Evolutionary conservation across 768 basidiomycete genomes (phyloP), one percentile per base, ranked within the genome.

Genomic region (Boletus sp.): DNA sequence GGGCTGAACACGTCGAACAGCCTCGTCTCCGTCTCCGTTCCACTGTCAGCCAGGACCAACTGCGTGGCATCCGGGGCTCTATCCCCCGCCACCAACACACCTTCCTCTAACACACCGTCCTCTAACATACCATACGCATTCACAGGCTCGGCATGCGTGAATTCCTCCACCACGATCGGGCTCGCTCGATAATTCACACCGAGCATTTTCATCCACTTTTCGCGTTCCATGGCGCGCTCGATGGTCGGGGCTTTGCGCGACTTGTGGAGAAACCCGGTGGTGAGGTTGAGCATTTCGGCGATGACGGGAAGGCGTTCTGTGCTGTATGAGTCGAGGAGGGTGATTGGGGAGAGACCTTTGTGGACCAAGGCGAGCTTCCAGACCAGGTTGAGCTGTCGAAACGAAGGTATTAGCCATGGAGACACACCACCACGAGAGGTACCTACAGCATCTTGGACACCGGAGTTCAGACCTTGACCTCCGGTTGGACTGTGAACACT

Each of bases 261-360:
- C 3, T 45, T 46, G 30, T 56, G 6, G 1, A 69, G 52, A 3
- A 75, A 52, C 5, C 48, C 54, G 18, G 75, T 75, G 29, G 78
- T 75, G 35, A 70, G 57, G 45, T 75, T 55, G 24, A 24, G 24
- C 24, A 24, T 24, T 24, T 24, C 24, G 28, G 72, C 73, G 50
- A 80, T 76, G 30, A 81, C 75, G 1, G 75, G 78, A 35, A 80
- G 59, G 15, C 80, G 77, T 59, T 81, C 80, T n/a, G 66, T 47
- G 18, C 64, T 67, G 51, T 81, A 81, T 0, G 24, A 24, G 24
- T 24, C 24, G 24, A 24, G 24, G 24, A 24, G 24, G 24, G 24
- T 24, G 24, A 24, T 3, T 24, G 24, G 24, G 24, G 24, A 24
- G 24, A 24, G 24, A 24, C 24, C 24, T 24, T 24, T 24, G 24